Base-by-base conservation (phyloP, 148 eudicot species). In the Persicaria tinctoria region DNA sequence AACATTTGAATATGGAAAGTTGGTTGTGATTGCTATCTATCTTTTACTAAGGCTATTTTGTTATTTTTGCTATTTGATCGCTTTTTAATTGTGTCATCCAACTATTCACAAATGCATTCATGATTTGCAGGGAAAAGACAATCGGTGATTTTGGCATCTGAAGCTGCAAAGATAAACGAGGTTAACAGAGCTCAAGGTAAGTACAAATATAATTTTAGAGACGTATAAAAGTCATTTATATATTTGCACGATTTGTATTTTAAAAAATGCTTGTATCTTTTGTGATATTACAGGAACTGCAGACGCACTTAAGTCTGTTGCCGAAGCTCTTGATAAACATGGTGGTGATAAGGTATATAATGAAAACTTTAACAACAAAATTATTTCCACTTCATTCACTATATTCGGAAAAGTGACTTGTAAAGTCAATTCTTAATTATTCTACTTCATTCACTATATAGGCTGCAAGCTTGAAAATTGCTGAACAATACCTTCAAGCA, bases 381-480 rank as follows among this genome's bases (percentile, higher is more conserved):
- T 55, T 4, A 4, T 53, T 47, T 20, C 41, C 38, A 5, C 7
- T 46, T 12, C 56, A 59, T 74, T 5, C 10, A 17, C 5, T 44
- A 1, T 56, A 13, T 11, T 48, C 45, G 18, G 5, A 8, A 13
- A 59, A 23, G 10, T 59, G 66, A 23, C 48, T 8, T 3, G 3
- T 32, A 41, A 5, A 20, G 23, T 20, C 23, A 20, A 38, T 44
- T 66, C 70, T 75, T n/a, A 55, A 12, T 55, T 4, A 4, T 53
- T 20, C 41, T 14, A 5, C 13, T 46, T 12, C 56, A 59, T 74
- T 5, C 17, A 17, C 5, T 44, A 1, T 56, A 13, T 11, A 55
- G 98, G 97, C 98, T 45, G 98, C 97, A 54, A 85, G 91, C 71
- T 82, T 95, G 56, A 90, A 90, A 78, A 71, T 95, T 83, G 97